Conservation (phyloP, 2,329 filamentous ascomycete species). For the Alternaria sp. region DNA sequence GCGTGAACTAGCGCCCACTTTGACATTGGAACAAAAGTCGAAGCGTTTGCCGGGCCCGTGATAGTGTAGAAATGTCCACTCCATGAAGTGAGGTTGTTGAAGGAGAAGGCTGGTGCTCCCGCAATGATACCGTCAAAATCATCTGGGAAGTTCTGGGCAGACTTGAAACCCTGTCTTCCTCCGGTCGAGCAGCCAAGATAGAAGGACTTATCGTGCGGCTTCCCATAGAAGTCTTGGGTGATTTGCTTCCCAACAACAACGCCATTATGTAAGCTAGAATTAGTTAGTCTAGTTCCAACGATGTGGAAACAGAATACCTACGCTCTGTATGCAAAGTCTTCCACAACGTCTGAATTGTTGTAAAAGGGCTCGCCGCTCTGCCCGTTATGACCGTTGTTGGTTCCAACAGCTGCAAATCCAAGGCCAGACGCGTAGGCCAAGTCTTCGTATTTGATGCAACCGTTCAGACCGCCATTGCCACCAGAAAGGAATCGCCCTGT, state of each 20-base stretch:
- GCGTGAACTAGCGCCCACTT: constrained; percentile 54
- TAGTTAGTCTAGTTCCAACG: constrained; percentile 5
- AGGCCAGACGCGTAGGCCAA: constrained; percentile 51
- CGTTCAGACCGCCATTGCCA: constrained; percentile 54
- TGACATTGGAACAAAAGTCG: constrained; percentile 51
- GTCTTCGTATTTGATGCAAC: constrained; percentile 53
- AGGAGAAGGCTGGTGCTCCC: constrained; percentile 46
- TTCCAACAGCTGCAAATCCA: constrained; percentile 54
- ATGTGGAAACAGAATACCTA: constrained; percentile 17
- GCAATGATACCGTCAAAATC: constrained; percentile 52
- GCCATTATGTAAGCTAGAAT: constrained; percentile 43
- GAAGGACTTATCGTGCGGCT: constrained; percentile 53
- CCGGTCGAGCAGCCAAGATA: constrained; percentile 52
- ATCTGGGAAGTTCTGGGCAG: constrained; percentile 46
- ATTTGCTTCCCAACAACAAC: constrained; percentile 53
- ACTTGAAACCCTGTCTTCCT: constrained; percentile 50
- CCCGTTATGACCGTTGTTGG: constrained; percentile 57
- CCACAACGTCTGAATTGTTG: constrained; percentile 56
- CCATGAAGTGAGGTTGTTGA: constrained; percentile 49
- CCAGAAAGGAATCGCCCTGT: constrained; percentile 48
- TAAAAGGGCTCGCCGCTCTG: constrained; percentile 58
- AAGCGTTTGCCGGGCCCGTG: constrained; percentile 39
- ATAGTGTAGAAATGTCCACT: constrained; percentile 43
- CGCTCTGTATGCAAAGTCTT: constrained; percentile 60
- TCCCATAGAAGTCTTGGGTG: constrained; percentile 52